phyloP scores from a whole-genome alignment of 768 basidiomycete genomes.

The Asterophora parasitica region DNA sequence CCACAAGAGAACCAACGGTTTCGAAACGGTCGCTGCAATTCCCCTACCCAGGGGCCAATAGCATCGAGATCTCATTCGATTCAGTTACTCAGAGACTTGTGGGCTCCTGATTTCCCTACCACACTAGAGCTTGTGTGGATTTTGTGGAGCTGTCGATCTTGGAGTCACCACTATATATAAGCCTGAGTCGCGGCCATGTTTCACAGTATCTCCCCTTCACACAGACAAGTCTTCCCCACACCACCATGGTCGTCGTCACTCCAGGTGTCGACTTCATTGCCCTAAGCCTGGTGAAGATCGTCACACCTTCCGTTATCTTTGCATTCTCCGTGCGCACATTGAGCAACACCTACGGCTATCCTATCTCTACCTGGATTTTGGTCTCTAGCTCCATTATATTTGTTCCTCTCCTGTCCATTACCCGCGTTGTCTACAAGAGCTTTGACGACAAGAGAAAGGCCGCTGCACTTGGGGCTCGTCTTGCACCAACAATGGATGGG shows the following conservation, averaged over 20 bases:
- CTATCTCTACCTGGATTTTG: constrained; percentile 35
- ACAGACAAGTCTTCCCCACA: too few relatives aligned
- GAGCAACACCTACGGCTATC: constrained; percentile 12
- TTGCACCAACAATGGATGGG: constrained; percentile 34
- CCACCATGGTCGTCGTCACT: constrained; percentile 24
- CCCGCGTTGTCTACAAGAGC: constrained; percentile 26
- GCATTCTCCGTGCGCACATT: constrained; percentile 15
- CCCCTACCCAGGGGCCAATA: too few relatives aligned
- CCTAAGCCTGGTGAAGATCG: constrained; percentile 16
- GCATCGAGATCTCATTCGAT: too few relatives aligned
- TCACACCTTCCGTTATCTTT: constrained; percentile 16
- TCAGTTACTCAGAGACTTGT: too few relatives aligned
- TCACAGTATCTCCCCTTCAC: too few relatives aligned
- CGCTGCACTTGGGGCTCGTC: constrained; percentile 40
- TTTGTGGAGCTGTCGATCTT: background rate
- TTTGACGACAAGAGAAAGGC: constrained; percentile 33
- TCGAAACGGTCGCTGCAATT: too few relatives aligned
- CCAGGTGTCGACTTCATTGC: constrained; percentile 33
- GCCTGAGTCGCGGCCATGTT: too few relatives aligned
- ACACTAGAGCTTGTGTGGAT: background rate
- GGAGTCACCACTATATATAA: too few relatives aligned
- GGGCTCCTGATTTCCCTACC: too few relatives aligned
- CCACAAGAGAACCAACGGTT: too few relatives aligned
- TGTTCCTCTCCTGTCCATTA: constrained; percentile 28
- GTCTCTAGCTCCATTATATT: constrained; percentile 24